These are phyloP conservation scores for Saccharomycopsis sp. DNA, from an alignment of 805 yeast species.

Conservation along the genomic window DNA sequence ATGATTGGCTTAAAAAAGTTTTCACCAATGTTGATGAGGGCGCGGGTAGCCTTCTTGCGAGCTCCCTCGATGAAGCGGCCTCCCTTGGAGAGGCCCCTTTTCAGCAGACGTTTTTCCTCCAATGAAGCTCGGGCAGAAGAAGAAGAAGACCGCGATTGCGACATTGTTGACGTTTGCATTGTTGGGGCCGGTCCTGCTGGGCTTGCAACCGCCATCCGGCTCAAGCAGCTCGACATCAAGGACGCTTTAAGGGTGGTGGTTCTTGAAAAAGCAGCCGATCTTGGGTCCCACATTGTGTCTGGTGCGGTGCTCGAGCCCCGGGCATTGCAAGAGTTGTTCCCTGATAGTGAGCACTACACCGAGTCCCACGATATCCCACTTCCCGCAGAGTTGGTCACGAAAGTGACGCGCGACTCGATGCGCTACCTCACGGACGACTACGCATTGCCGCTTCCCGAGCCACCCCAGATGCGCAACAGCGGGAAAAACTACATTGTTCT, in stretches of 20 bases:
- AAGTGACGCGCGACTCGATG: conserved; percentile 69
- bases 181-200: conserved; percentile 99
- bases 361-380: conserved; percentile 50
- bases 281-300: conserved; percentile 86
- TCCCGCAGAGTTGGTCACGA: conserved; percentile 68
- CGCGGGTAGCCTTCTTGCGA: no score
- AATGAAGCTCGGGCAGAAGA: background rate
- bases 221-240: conserved; percentile 74
- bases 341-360: conserved; percentile 48
- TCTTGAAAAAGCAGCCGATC: conserved; percentile 84
- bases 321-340: conserved; percentile 76
- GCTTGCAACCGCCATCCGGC: conserved; percentile 80
- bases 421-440: conserved; percentile 52
- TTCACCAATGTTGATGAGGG: no score
- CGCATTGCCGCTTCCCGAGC: conserved; percentile 77
- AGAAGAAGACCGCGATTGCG: conserved; percentile 28
- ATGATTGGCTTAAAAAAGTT: no score
- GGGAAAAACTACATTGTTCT: conserved; percentile 82
- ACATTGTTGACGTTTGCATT: conserved; percentile 86
- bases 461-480: conserved; percentile 78
- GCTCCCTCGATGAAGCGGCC: no score
- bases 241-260: conserved; percentile 79
- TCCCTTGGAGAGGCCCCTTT: background rate
- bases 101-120: background rate
- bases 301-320: conserved; percentile 94